Evolutionary conservation across 768 basidiomycete species (phyloP).

Genomic region (Multifurca ochricompacta): DNA sequence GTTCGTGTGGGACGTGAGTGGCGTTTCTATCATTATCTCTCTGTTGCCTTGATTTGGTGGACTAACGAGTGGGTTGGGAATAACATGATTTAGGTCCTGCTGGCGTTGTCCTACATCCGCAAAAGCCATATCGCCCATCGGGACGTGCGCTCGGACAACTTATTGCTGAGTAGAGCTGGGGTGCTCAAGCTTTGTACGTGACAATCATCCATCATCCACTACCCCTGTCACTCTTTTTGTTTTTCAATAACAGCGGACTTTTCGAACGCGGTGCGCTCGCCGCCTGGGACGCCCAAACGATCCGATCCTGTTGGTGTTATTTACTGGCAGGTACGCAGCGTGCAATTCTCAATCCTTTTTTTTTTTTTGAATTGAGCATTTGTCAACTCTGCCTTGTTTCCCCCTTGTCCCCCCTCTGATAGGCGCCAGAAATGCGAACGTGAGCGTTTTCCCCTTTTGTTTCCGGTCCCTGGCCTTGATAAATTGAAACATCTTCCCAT

Average conservation of each 20-base stretch:
- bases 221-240: background rate
- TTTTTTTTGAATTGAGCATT: too few species aligned
- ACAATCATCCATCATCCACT: background rate
- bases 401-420: background rate
- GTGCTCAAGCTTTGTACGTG: constrained; percentile 61
- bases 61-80: background rate
- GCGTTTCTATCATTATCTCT: background rate
- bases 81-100: constrained; percentile 62
- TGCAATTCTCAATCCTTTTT: background rate
- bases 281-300: constrained; percentile 41
- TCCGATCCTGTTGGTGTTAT: constrained; percentile 61
- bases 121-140: constrained; percentile 66
- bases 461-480: background rate
- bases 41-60: background rate
- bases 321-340: constrained; percentile 62
- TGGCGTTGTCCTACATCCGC: constrained; percentile 60
- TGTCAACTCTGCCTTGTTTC: background rate
- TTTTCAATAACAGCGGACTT: constrained; percentile 50
- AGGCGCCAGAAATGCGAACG: constrained; percentile 72
- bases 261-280: constrained; percentile 61
- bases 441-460: constrained; percentile 29
- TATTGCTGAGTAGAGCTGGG: constrained; percentile 62
- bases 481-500: background rate
- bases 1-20: constrained; percentile 69
- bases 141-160: constrained; percentile 78